A percentile compares a stretch with the other conserved stretches of the same genome.
These are phyloP conservation scores for Salix purpurea DNA, from an alignment of 345 rosid genomes.

Conservation along the genomic window DNA sequence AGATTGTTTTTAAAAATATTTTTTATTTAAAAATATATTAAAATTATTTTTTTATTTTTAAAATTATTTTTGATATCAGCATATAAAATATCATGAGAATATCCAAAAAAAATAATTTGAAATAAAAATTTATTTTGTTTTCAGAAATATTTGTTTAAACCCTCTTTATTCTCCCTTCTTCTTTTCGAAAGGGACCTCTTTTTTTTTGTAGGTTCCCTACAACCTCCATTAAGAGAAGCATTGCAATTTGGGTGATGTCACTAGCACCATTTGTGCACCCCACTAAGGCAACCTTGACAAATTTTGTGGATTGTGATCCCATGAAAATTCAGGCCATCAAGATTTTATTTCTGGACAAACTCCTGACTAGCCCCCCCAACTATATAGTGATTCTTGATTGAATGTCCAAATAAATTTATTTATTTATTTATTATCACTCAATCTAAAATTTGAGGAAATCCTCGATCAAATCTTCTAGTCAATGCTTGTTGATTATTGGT, in stretches of 20 bases:
- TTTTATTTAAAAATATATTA: too few species aligned
- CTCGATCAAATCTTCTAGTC: background rate
- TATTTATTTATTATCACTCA: background rate
- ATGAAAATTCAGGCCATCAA: background rate
- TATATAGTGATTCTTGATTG: too few species aligned
- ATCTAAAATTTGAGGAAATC: background rate
- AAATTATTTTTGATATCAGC: too few species aligned
- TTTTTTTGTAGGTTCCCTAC: constrained; percentile 5
- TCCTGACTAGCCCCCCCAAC: too few species aligned
- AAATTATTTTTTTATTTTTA: too few species aligned
- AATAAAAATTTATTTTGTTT: too few species aligned
- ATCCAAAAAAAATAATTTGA: too few species aligned
- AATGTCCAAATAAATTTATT: background rate
- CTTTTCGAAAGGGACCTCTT: background rate
- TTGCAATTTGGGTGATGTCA: constrained; percentile 22
- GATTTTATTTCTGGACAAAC: background rate
- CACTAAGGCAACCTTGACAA: constrained; percentile 32
- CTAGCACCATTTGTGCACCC: constrained; percentile 31
- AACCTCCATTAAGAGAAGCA: constrained; percentile 6
- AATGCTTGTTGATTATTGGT: background rate
- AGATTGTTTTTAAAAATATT: too few species aligned
- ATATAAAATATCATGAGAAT: too few species aligned
- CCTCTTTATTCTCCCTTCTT: background rate
- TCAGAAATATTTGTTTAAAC: too few species aligned
- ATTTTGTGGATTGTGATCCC: constrained; percentile 20